phyloP scores from a whole-genome alignment of 1,139 yeast species.

The Pneumocystis sp. region DNA sequence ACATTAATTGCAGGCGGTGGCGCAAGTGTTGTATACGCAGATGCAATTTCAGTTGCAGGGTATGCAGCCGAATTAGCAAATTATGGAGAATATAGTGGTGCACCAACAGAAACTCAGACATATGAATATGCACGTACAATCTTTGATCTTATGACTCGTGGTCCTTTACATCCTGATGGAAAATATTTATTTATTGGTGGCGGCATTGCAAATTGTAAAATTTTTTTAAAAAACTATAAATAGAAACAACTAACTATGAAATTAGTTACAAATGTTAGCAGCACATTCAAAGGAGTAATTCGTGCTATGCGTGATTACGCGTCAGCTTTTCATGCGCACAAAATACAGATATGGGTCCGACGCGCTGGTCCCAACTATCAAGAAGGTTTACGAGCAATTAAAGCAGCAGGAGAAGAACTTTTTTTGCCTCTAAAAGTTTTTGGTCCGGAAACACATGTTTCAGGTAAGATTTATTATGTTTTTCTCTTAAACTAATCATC shows the following conservation, averaged over 20 bases:
- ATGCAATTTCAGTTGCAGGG: slow-evolving; percentile 34
- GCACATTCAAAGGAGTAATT: slow-evolving; percentile 35
- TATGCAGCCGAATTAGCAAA: slow-evolving; percentile 32
- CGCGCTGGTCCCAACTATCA: slow-evolving; percentile 36
- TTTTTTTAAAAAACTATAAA: neutral
- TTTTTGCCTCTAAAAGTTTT: slow-evolving; percentile 34
- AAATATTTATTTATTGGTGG: slow-evolving; percentile 34
- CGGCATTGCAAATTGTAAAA: slow-evolving; percentile 30
- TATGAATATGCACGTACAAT: slow-evolving; percentile 36
- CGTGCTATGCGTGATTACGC: slow-evolving; percentile 33
- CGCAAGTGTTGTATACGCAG: slow-evolving; percentile 35
- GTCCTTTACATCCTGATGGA: slow-evolving; percentile 27
- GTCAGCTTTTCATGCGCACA: slow-evolving; percentile 27
- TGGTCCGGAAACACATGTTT: slow-evolving; percentile 38
- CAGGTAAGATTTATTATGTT: slow-evolving; percentile 23
- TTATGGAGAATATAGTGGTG: slow-evolving; percentile 36
- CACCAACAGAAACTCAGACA: slow-evolving; percentile 34
- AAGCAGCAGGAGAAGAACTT: slow-evolving; percentile 33
- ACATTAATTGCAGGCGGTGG: slow-evolving; percentile 36
- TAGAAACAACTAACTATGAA: neutral
- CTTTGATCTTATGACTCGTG: slow-evolving; percentile 33
- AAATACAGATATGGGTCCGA: slow-evolving; percentile 31
- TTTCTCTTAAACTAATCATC: slow-evolving; percentile 23
- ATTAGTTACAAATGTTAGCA: slow-evolving; percentile 31
- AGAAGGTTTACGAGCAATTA: slow-evolving; percentile 16